Evolutionary conservation across 1,284 basidiomycete species (phyloP).

Genomic region (Ceratorhiza oryzae-sativae): DNA sequence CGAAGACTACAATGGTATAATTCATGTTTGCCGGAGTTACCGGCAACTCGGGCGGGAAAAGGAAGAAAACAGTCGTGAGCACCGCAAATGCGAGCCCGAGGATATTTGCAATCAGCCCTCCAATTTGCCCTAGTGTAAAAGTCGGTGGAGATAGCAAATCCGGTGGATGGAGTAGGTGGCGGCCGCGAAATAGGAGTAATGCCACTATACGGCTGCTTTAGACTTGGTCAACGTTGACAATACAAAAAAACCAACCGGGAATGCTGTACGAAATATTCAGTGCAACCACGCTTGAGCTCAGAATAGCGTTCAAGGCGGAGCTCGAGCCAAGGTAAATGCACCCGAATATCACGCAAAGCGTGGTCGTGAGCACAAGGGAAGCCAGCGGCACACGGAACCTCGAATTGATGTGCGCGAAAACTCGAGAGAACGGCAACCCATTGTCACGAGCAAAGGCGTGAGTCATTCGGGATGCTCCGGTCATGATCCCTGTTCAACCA

Average conservation of each 20-base stretch:
- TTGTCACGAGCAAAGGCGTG: constrained; percentile 75
- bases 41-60: constrained; percentile 56
- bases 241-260: constrained; percentile 46
- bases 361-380: constrained; percentile 65
- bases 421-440: constrained; percentile 64
- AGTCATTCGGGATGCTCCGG: constrained; percentile 70
- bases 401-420: constrained; percentile 60
- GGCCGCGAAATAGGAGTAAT: constrained; percentile 53
- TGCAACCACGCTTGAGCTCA: constrained; percentile 53
- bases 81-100: constrained; percentile 52
- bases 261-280: constrained; percentile 55
- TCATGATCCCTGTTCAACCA: constrained; percentile 57
- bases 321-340: constrained; percentile 63
- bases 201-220: constrained; percentile 43
- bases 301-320: constrained; percentile 57
- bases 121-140: constrained; percentile 48
- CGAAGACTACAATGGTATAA: constrained; percentile 52
- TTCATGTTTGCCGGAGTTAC: constrained; percentile 54
- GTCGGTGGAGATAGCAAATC: constrained; percentile 45
- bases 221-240: background rate
- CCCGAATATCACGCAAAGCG: constrained; percentile 54
- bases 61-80: constrained; percentile 56
- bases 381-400: constrained; percentile 60
- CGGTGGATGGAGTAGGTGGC: constrained; percentile 47
- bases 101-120: constrained; percentile 51